These are phyloP conservation scores for Pythium dissimile DNA, from an alignment of 352 stramenopile species.

Conservation along the genomic window DNA sequence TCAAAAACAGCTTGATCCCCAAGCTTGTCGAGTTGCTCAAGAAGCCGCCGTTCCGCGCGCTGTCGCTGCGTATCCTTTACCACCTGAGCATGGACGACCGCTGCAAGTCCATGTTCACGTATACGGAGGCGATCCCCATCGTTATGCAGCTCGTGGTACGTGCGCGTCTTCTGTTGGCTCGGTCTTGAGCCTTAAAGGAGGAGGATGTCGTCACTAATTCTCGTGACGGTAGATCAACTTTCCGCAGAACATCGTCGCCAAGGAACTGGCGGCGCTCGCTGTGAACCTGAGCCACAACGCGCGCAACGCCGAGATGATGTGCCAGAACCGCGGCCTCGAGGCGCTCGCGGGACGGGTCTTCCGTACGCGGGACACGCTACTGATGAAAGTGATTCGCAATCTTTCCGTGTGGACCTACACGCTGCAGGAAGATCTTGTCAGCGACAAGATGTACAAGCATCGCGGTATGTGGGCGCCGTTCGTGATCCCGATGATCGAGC, in stretches of 20 bases:
- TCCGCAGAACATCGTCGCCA: constrained; percentile 88
- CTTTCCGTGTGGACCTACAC: constrained; percentile 91
- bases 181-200: no score
- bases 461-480: constrained; percentile 91
- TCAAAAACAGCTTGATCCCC: constrained; percentile 87
- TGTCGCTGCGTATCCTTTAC: constrained; percentile 91
- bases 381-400: constrained; percentile 94
- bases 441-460: constrained; percentile 89
- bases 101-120: constrained; percentile 94
- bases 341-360: constrained; percentile 87
- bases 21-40: constrained; percentile 93
- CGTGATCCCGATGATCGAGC: constrained; percentile 83
- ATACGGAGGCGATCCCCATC: constrained; percentile 92
- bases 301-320: constrained; percentile 91
- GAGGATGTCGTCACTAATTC: background rate
- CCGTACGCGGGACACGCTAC: constrained; percentile 84
- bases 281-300: constrained; percentile 93
- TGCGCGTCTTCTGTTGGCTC: no score
- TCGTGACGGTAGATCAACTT: constrained; percentile 82
- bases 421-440: constrained; percentile 84
- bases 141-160: constrained; percentile 90
- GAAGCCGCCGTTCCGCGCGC: constrained; percentile 84
- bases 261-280: constrained; percentile 92
- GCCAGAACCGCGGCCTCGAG: constrained; percentile 82
- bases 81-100: constrained; percentile 94